These are phyloP conservation scores for Arthrobotrys sphaeroides DNA, from an alignment of 2,329 filamentous ascomycete species.

Conservation along the genomic window DNA sequence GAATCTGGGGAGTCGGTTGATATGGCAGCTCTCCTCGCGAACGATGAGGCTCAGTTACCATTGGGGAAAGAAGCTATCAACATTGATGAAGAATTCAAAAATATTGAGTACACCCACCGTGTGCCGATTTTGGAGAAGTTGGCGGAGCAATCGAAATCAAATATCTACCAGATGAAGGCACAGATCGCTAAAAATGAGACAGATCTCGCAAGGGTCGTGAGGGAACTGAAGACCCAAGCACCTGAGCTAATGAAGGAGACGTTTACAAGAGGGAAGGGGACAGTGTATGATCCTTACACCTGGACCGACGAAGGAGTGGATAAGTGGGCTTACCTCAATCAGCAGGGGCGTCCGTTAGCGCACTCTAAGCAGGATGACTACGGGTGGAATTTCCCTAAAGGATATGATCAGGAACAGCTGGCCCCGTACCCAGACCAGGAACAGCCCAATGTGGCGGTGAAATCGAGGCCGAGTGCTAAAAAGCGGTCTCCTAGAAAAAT, in stretches of 20 bases:
- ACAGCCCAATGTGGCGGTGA: too few relatives aligned
- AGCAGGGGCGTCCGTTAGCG: neutral
- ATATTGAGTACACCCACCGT: constrained; percentile 75
- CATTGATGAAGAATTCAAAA: constrained; percentile 67
- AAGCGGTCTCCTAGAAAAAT: too few relatives aligned
- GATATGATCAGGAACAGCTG: neutral
- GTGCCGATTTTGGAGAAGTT: constrained; percentile 81
- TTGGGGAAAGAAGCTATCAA: neutral
- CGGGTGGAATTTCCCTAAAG: constrained; percentile 16
- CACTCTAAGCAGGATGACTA: neutral
- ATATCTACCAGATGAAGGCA: constrained; percentile 76
- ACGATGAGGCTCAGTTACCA: constrained; percentile 65
- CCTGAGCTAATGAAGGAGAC: constrained; percentile 54
- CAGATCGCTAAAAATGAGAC: constrained; percentile 77
- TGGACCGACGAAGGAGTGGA: constrained; percentile 28
- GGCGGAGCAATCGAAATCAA: constrained; percentile 61
- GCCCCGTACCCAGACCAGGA: too few relatives aligned
- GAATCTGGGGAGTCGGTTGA: constrained; percentile 86
- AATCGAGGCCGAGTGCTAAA: too few relatives aligned
- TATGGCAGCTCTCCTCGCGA: constrained; percentile 78
- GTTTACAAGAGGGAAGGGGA: neutral
- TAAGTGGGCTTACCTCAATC: constrained; percentile 6
- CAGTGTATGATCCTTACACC: constrained; percentile 12
- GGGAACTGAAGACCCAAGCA: constrained; percentile 65
- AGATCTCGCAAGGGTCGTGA: constrained; percentile 78